Conservation (phyloP, 108 stramenopile genomes). For the Fragilaria crotonensis region DNA sequence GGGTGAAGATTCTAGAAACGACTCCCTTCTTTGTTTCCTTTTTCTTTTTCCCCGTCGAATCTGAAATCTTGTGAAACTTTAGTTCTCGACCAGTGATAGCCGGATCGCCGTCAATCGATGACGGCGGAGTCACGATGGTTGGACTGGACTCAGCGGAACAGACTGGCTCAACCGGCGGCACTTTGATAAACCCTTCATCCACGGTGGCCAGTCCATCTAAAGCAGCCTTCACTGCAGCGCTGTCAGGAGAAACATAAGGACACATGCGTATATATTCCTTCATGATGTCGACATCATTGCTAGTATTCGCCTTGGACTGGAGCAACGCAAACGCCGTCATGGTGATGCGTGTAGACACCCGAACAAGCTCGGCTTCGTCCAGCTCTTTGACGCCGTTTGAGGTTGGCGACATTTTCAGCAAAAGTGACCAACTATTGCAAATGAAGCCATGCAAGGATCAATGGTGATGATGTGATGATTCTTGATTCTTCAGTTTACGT, state of each 20-base stretch:
- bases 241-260: slow-evolving; percentile 2
- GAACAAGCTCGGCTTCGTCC: not conserved
- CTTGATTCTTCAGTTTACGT: too few species aligned
- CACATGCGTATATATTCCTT: slow-evolving; percentile 2
- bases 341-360: not conserved
- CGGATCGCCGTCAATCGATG: not conserved
- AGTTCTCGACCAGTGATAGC: not conserved
- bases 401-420: too few species aligned
- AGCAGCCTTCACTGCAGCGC: not conserved
- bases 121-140: not conserved
- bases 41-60: not conserved
- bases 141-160: not conserved
- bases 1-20: not conserved
- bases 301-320: not conserved
- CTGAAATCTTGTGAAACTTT: not conserved
- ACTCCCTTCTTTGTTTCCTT: too few species aligned
- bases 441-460: too few species aligned
- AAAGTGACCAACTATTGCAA: too few species aligned
- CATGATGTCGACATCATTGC: not conserved
- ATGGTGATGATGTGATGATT: too few species aligned
- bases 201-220: not conserved
- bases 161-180: not conserved
- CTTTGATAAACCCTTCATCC: not conserved
- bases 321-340: not conserved
- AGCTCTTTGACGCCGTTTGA: not conserved